Evolutionary conservation across 352 stramenopile genomes (phyloP).

Genomic region (Phytopythium boreale): DNA sequence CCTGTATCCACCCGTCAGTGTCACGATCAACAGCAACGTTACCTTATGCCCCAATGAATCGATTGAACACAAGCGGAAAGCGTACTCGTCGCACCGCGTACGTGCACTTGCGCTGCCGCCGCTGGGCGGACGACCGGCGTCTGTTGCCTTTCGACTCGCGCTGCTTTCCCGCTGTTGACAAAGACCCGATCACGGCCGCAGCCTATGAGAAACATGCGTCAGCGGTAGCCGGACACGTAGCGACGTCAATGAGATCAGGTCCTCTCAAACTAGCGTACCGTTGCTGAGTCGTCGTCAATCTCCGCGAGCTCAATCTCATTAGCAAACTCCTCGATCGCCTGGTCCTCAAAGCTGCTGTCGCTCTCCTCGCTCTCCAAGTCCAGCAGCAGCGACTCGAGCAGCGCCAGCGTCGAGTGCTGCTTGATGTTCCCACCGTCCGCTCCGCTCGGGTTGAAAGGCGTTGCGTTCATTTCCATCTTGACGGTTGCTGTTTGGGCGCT

Average conservation of each 20-base stretch:
- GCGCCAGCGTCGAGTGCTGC: background rate
- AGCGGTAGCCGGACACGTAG: background rate
- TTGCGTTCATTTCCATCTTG: background rate
- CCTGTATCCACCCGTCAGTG: background rate
- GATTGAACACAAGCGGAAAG: background rate
- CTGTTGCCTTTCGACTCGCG: background rate
- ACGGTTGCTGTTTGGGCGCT: background rate
- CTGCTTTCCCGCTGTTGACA: background rate
- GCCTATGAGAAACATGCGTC: background rate
- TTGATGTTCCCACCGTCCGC: background rate
- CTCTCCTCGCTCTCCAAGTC: background rate
- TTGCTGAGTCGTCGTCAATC: background rate
- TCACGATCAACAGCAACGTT: background rate
- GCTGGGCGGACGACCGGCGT: background rate
- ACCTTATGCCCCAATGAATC: background rate
- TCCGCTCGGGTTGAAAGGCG: background rate
- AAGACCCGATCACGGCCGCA: background rate
- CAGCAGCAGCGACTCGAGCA: slow-evolving; percentile 1
- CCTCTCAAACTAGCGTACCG: background rate
- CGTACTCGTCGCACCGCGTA: slow-evolving; percentile 3
- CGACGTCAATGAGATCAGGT: background rate
- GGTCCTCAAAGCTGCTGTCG: background rate
- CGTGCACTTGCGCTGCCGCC: slow-evolving; percentile 6
- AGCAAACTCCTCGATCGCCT: slow-evolving; percentile 5
- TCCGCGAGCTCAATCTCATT: slow-evolving; percentile 6